Percentiles rank a stretch among this genome's conserved stretches.
These are phyloP conservation scores for Neofusicoccum kwambonambiense DNA, from an alignment of 2,329 filamentous ascomycete genomes.

Conservation along the genomic window DNA sequence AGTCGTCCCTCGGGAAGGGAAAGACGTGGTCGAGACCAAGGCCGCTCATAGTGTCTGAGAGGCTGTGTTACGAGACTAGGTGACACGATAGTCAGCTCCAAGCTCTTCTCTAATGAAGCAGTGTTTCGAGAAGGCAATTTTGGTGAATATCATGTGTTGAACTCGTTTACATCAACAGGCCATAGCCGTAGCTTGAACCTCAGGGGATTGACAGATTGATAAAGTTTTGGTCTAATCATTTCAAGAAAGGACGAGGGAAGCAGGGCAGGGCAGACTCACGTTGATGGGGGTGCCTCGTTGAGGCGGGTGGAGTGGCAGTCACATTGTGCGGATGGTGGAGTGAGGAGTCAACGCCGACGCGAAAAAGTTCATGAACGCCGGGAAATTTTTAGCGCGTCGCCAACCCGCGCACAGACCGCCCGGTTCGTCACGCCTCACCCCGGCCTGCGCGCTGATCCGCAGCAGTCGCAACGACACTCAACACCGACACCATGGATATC, in stretches of 20 bases:
- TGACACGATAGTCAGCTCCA: background rate
- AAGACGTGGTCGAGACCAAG: slow-evolving; percentile 13
- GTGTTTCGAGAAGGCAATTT: background rate
- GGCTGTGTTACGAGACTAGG: background rate
- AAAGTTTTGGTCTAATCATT: slow-evolving; percentile 18
- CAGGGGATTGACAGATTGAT: slow-evolving; percentile 21
- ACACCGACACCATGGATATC: slow-evolving; percentile 30
- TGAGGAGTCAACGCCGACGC: slow-evolving; percentile 7
- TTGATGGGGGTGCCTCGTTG: slow-evolving; percentile 12
- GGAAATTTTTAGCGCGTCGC: slow-evolving; percentile 10
- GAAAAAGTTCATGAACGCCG: slow-evolving; percentile 9
- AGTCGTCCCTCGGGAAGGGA: background rate
- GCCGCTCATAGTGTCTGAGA: slow-evolving; percentile 5
- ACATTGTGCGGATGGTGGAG: slow-evolving; percentile 15
- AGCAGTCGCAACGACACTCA: background rate
- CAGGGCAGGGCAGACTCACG: background rate
- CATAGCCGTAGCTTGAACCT: slow-evolving; percentile 6
- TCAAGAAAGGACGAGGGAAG: background rate
- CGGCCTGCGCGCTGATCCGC: background rate
- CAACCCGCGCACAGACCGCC: background rate
- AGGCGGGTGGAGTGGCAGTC: slow-evolving; percentile 13
- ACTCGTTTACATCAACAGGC: slow-evolving; percentile 17
- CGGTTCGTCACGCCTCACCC: slow-evolving; percentile 3
- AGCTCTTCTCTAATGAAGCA: background rate
- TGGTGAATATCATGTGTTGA: slow-evolving; percentile 15